A percentile compares a stretch with the other conserved stretches of the same genome.
phyloP scores from a whole-genome alignment of 139 green algal species.

The Volvox africanus region DNA sequence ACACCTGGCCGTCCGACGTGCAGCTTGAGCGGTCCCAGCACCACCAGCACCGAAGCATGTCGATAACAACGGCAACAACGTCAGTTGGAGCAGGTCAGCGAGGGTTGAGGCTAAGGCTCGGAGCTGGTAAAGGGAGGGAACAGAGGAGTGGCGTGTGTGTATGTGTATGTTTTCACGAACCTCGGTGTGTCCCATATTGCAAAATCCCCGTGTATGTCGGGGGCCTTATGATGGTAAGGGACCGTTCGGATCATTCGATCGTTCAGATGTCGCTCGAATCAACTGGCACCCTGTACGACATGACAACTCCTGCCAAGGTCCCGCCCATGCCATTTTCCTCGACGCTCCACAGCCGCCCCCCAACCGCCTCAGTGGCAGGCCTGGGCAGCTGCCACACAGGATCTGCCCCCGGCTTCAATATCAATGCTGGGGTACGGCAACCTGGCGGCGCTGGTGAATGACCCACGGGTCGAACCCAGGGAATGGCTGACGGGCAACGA shows the following conservation, averaged over 20 bases:
- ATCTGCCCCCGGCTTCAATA: not conserved
- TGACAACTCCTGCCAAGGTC: not conserved
- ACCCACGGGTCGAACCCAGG: constrained; percentile 17
- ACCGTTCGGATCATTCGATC: not conserved
- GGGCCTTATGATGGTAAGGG: not conserved
- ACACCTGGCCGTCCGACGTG: too few species aligned
- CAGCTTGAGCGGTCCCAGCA: too few species aligned
- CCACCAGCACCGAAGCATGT: too few species aligned
- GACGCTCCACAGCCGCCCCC: too few species aligned
- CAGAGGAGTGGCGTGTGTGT: not conserved
- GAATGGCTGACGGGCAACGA: not conserved
- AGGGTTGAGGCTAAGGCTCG: too few species aligned
- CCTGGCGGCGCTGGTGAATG: constrained; percentile 24
- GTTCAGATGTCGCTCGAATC: not conserved
- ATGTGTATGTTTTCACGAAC: too few species aligned
- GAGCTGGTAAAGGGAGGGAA: not conserved
- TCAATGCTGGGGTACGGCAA: constrained; percentile 10
- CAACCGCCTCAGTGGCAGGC: not conserved
- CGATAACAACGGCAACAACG: too few species aligned
- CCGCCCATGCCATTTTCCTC: not conserved
- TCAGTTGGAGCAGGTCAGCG: not conserved
- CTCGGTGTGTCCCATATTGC: too few species aligned
- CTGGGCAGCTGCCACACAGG: not conserved
- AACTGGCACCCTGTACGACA: not conserved
- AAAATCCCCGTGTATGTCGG: too few species aligned